phyloP scores from a whole-genome alignment of 1,139 yeast genomes.

The Saccharomyces hybrid region DNA sequence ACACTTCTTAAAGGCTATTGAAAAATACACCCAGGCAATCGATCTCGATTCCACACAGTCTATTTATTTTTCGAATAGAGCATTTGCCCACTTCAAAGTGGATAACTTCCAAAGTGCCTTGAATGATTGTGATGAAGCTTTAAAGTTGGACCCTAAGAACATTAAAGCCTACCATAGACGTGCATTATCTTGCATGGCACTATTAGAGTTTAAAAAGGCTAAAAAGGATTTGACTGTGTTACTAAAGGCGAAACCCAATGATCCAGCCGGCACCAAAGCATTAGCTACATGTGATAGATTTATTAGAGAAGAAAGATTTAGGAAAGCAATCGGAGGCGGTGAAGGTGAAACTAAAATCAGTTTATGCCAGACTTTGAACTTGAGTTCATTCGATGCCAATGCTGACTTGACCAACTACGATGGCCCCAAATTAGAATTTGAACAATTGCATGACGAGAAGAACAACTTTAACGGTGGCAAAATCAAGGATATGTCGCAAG shows the following conservation, averaged over 20 bases:
- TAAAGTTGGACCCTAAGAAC: constrained; percentile 58
- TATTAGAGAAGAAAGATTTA: constrained; percentile 72
- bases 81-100: constrained; percentile 78
- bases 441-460: constrained; percentile 29
- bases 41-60: constrained; percentile 59
- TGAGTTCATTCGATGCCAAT: constrained; percentile 40
- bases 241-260: constrained; percentile 58
- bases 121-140: constrained; percentile 64
- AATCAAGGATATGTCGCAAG: constrained; percentile 34
- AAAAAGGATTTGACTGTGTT: constrained; percentile 61
- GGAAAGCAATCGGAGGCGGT: constrained; percentile 75
- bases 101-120: constrained; percentile 86
- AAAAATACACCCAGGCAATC: constrained; percentile 70
- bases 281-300: constrained; percentile 58
- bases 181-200: constrained; percentile 75
- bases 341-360: constrained; percentile 37
- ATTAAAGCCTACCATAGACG: constrained; percentile 74
- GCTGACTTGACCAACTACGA: constrained; percentile 41
- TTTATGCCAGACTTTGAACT: constrained; percentile 40
- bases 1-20: constrained; percentile 60
- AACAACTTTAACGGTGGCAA: constrained; percentile 27
- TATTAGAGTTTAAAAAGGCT: constrained; percentile 70
- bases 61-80: constrained; percentile 76
- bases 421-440: constrained; percentile 53
- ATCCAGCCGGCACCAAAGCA: constrained; percentile 58